Evolutionary conservation across 805 yeast genomes (phyloP), one percentile per base, ranked within the genome.

Genomic region (Metschnikowia drakensbergensis): DNA sequence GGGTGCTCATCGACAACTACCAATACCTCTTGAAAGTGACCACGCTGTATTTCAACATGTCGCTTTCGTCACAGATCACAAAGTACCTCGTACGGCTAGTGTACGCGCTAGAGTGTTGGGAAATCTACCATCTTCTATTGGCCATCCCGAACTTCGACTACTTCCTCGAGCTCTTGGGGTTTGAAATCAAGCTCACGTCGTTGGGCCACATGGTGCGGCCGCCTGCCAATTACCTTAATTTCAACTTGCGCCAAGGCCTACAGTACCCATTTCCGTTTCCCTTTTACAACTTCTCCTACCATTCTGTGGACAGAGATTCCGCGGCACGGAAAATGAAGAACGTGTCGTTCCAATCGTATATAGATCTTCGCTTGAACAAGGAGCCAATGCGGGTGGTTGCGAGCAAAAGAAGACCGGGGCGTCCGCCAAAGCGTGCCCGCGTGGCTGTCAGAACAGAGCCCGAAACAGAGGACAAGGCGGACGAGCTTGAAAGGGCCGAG

Each of bases 211-310:
- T 73, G 17, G 66, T 73, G 22, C 59, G 58, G 43, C 77, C 77
- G 2, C 77, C 77, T 0, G 59, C 59, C 28, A 72, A 71, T 53
- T 69, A 59, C 51, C 49, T 72, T 51, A 62, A 58, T 32, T 64
- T 64, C 43, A 59, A 64, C 25, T 63, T 73, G 68, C 58, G 65
- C 36, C 68, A 64, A 49, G 77, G 77, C 1, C 67, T 71, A 44
- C 72, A 69, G 47, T 73, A 68, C 50, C 75, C 77, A 25, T 71
- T 68, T 49, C 77, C 77, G 5, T 73, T 66, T 49, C 76, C 77
- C 32, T 73, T 71, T 49, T 73, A 72, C 58, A 72, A 72, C 47
- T 73, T 64, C 54, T 71, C 76, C 5, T 72, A 69, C 55, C 77
- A 73, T 51, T 57, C 70, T 3, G 57, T 68, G 37, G 63, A 66